Evolutionary conservation across 2,329 filamentous ascomycete species (phyloP).

Genomic region (Ophiocordyceps sinensis): DNA sequence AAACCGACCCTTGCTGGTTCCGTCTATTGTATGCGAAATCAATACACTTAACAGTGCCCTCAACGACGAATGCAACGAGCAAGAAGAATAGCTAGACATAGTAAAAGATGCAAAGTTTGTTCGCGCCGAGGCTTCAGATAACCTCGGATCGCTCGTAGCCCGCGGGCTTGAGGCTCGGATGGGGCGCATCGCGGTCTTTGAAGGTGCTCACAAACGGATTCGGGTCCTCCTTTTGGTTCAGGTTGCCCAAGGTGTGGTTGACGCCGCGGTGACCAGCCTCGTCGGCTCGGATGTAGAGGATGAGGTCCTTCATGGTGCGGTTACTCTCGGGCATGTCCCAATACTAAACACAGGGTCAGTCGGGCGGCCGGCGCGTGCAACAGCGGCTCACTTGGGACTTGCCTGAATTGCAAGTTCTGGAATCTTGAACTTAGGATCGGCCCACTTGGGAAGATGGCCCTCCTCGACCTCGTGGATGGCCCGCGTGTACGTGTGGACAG

Average conservation of each 20-base stretch:
- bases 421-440: conserved; percentile 50
- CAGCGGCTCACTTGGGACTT: conserved; percentile 4
- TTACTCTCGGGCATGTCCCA: conserved; percentile 86
- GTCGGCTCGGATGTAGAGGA: conserved; percentile 80
- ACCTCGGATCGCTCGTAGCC: conserved; percentile 82
- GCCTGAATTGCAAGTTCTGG: conserved; percentile 72
- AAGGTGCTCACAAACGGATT: conserved; percentile 85
- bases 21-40: no score
- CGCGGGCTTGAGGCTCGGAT: conserved; percentile 45
- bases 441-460: conserved; percentile 74
- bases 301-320: conserved; percentile 69
- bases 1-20: no score
- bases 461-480: conserved; percentile 76
- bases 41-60: no score
- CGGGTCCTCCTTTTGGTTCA: conserved; percentile 72
- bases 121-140: conserved; percentile 27
- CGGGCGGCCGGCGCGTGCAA: not conserved
- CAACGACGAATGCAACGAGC: no score
- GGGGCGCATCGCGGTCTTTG: conserved; percentile 54
- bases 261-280: conserved; percentile 87
- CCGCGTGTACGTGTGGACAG: conserved; percentile 86
- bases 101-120: not conserved
- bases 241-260: conserved; percentile 85
- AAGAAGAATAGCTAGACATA: not conserved
- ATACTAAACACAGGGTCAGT: conserved; percentile 33